Conservation (phyloP, 1,139 yeast genomes). For the Candida mesenterica region DNA sequence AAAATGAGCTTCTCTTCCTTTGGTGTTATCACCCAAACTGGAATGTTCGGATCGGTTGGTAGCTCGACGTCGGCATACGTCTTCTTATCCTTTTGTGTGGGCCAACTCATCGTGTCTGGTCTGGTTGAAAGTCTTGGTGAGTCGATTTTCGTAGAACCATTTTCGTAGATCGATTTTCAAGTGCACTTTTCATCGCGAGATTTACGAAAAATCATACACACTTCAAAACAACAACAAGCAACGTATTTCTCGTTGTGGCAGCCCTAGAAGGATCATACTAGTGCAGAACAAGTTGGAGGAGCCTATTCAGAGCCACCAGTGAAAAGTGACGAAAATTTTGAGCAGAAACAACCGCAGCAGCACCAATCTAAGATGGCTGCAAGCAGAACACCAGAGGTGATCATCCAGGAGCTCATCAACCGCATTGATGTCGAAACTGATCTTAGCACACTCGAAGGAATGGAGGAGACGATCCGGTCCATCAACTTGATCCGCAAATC, state of each 20-base stretch:
- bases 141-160: background rate
- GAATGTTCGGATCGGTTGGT: conserved; percentile 52
- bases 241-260: too few species aligned
- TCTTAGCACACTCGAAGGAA: conserved; percentile 46
- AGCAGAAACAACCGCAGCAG: too few species aligned
- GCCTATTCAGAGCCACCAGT: too few species aligned
- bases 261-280: background rate
- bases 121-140: background rate
- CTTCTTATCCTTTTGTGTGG: conserved; percentile 24
- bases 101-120: conserved; percentile 12
- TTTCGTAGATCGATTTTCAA: too few species aligned
- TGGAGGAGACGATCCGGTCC: conserved; percentile 37
- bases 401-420: conserved; percentile 24
- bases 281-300: too few species aligned
- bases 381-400: background rate
- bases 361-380: too few species aligned
- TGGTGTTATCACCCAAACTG: conserved; percentile 84
- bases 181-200: too few species aligned
- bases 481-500: conserved; percentile 26
- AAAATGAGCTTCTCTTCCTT: conserved; percentile 80
- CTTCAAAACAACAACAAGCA: background rate
- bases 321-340: too few species aligned
- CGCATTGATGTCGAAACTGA: conserved; percentile 39
- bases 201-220: too few species aligned
- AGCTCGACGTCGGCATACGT: conserved; percentile 41